Evolutionary conservation across 2,329 filamentous ascomycete species (phyloP).

Genomic region (Aspergillus ruber): DNA sequence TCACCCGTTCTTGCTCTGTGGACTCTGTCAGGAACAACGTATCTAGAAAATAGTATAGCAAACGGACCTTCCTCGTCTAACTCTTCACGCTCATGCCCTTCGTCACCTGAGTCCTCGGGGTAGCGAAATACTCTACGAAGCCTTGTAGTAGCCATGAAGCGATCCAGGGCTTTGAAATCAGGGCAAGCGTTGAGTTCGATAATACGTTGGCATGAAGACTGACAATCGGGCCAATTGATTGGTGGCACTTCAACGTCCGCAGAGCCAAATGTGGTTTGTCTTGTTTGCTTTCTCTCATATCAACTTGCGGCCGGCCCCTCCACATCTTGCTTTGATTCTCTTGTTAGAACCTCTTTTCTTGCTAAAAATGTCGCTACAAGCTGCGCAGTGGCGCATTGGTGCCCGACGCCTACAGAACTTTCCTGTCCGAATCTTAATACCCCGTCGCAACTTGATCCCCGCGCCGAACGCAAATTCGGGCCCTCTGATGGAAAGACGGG

Average conservation of each 20-base stretch:
- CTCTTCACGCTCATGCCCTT: conserved; percentile 50
- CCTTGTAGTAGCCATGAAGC: conserved; percentile 50
- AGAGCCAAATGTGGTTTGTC: conserved; percentile 9
- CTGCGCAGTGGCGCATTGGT: conserved; percentile 14
- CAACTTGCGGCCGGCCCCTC: conserved; percentile 2
- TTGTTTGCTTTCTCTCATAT: conserved; percentile 9
- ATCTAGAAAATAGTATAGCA: background rate
- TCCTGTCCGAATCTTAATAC: conserved; percentile 8
- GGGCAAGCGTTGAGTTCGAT: conserved; percentile 7
- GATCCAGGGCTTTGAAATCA: background rate
- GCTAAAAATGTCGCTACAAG: conserved; percentile 12
- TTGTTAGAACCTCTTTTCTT: conserved; percentile 8
- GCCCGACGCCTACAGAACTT: conserved; percentile 8
- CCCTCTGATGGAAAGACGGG: conserved; percentile 46
- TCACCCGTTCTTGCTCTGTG: conserved; percentile 39
- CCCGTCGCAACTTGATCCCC: conserved; percentile 43
- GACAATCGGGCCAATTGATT: conserved; percentile 8
- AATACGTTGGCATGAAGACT: background rate
- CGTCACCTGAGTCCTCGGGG: conserved; percentile 53
- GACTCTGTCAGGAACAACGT: background rate
- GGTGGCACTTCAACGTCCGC: background rate
- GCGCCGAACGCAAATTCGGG: conserved; percentile 46
- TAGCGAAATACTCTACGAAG: conserved; percentile 74
- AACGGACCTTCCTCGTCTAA: conserved; percentile 67
- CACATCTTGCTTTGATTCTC: conserved; percentile 1